Base-by-base conservation (phyloP, 257 asterid species). In the Linaria vulgaris region DNA sequence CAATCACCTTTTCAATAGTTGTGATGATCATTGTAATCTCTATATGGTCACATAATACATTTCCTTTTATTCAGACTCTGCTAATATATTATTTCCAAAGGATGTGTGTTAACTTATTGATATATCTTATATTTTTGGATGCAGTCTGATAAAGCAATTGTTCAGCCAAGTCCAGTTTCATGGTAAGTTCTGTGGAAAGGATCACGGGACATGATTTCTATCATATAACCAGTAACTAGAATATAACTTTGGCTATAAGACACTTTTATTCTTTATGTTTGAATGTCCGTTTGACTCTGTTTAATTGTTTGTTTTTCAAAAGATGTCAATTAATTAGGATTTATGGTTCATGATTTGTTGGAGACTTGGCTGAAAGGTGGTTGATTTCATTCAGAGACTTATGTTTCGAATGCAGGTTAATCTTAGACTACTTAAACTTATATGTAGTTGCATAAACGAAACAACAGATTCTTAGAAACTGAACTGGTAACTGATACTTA, bases 151-250 rank as follows among this genome's bases (percentile, higher is more conserved):
- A 85, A 75, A 77, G 85, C 89, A 58, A 66, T 76, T 68, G 78
- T 73, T 67, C 97, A 82, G 75, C 84, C 92, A 71, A 90, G 85
- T 79, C 95, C 99, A 22, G 68, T 85, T 56, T 85, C 95, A 56
- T 89, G 94, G 99, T 90, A 70, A 79, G 85, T 76, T 71, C 23
- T 66, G 46, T 60, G 16, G 43, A 43, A 22, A 9, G 61, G 27
- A 45, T 34, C 59, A 54, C 50, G 41, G 59, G 52, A 58, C 58
- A 17, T 34, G 37, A 47, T 57, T 56, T 12, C 39, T 20, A 24
- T 56, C 41, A 34, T 34, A 3, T 34, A 34, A 8, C 9, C 10
- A 34, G 10, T 3, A 34, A 30, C 37, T 30, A 30, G 37, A 30
- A 34, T 34, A 7, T 34, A 34, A 34, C 31, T 53, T 15, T 16